These are phyloP conservation scores for Oryza longistaminata DNA, from an alignment of 176 grass and related monocot species.

Conservation along the genomic window DNA sequence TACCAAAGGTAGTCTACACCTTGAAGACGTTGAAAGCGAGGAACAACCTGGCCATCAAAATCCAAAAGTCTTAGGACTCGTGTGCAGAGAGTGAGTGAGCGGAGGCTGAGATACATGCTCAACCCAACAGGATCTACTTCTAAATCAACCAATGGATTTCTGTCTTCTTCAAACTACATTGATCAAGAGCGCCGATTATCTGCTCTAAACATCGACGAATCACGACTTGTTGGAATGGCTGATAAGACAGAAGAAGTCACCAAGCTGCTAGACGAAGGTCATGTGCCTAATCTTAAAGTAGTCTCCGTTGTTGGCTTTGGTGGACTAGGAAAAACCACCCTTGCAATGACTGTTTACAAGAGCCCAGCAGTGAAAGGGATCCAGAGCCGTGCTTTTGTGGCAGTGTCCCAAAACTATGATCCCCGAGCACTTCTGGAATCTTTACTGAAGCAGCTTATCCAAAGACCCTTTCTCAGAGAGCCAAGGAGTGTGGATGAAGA, in stretches of 20 bases:
- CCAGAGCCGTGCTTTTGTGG: slow-evolving; percentile 7
- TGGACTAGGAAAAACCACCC: slow-evolving; percentile 27
- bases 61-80: background rate
- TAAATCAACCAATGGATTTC: background rate
- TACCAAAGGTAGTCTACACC: background rate
- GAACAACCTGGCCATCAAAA: background rate
- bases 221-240: background rate
- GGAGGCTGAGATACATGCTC: background rate
- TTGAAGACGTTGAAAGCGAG: background rate
- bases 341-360: background rate
- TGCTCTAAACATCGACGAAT: slow-evolving; percentile 8
- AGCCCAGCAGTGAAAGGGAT: background rate
- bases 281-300: background rate
- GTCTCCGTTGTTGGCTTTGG: background rate
- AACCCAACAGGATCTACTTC: background rate
- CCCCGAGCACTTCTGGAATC: background rate
- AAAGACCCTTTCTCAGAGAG: background rate
- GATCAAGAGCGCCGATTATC: background rate
- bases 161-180: background rate
- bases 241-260: background rate
- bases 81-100: slow-evolving; percentile 8
- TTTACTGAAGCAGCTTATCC: background rate
- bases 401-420: slow-evolving; percentile 18
- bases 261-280: background rate
- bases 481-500: no score